Conservation (phyloP, 2,329 filamentous ascomycete species). For the Drechslerella coelobrocha region DNA sequence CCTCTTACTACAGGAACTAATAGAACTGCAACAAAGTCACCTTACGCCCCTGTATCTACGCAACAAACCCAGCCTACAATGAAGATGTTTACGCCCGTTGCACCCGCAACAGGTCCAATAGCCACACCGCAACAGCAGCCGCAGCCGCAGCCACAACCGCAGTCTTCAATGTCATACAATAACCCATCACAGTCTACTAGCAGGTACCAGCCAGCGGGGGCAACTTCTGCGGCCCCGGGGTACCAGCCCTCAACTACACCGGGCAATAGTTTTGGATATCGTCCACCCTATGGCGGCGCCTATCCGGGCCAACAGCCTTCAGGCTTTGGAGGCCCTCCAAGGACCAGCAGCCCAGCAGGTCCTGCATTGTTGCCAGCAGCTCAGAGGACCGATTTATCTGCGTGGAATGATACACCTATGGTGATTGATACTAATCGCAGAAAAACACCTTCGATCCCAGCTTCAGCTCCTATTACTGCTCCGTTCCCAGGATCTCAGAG, state of each 20-base stretch:
- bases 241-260: constrained; percentile 59
- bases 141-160: constrained; percentile 15
- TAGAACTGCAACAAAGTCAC: constrained; percentile 56
- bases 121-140: constrained; percentile 1
- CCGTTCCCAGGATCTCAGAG: constrained; percentile 73
- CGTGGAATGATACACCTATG: constrained; percentile 95
- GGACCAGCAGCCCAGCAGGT: constrained; percentile 73
- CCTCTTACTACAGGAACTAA: constrained; percentile 48
- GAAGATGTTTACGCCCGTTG: constrained; percentile 46
- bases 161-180: constrained; percentile 9
- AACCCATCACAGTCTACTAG: constrained; percentile 29
- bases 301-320: constrained; percentile 34
- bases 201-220: constrained; percentile 53
- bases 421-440: constrained; percentile 78
- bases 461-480: constrained; percentile 69
- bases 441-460: constrained; percentile 73
- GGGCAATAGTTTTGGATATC: constrained; percentile 65
- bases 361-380: constrained; percentile 72
- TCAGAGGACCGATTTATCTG: constrained; percentile 69
- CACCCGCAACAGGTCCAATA: constrained; percentile 9
- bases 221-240: constrained; percentile 55
- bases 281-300: constrained; percentile 29
- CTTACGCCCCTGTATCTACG: constrained; percentile 51
- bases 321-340: constrained; percentile 63
- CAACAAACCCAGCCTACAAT: constrained; percentile 34